phyloP scores from a whole-genome alignment of 2,329 filamentous ascomycete genomes.

The Xylariaceae sp. region DNA sequence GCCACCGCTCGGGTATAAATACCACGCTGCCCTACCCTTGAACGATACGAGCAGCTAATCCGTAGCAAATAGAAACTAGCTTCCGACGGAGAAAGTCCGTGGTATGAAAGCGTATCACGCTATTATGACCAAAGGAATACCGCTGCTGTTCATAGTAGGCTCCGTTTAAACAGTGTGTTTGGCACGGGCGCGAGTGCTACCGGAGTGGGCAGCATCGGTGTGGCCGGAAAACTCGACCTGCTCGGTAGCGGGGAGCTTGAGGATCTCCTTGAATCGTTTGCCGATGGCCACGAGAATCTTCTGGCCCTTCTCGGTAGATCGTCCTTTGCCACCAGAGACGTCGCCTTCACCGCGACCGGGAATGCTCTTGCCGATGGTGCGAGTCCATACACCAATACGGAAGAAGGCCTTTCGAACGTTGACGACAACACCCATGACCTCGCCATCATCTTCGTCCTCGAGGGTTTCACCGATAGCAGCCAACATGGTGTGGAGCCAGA shows the following conservation, averaged over 20 bases:
- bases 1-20: constrained; percentile 6
- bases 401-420: constrained; percentile 98
- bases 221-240: constrained; percentile 92
- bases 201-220: constrained; percentile 86
- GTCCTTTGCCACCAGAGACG: constrained; percentile 69
- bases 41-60: neutral
- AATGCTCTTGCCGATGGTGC: constrained; percentile 81
- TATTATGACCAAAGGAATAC: neutral
- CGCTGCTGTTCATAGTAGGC: neutral
- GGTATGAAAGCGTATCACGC: neutral
- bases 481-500: constrained; percentile 97
- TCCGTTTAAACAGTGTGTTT: constrained; percentile 72
- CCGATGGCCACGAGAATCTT: constrained; percentile 82
- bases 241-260: constrained; percentile 72
- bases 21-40: neutral
- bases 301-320: constrained; percentile 74
- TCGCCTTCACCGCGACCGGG: constrained; percentile 69
- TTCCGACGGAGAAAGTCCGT: neutral
- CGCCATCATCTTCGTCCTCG: constrained; percentile 88
- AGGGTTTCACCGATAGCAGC: constrained; percentile 96
- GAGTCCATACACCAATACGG: constrained; percentile 95
- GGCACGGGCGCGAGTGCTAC: constrained; percentile 91
- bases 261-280: constrained; percentile 83
- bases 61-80: neutral
- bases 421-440: constrained; percentile 98